Evolutionary conservation across 306 rosid species (phyloP).

Genomic region (Prunus mira): DNA sequence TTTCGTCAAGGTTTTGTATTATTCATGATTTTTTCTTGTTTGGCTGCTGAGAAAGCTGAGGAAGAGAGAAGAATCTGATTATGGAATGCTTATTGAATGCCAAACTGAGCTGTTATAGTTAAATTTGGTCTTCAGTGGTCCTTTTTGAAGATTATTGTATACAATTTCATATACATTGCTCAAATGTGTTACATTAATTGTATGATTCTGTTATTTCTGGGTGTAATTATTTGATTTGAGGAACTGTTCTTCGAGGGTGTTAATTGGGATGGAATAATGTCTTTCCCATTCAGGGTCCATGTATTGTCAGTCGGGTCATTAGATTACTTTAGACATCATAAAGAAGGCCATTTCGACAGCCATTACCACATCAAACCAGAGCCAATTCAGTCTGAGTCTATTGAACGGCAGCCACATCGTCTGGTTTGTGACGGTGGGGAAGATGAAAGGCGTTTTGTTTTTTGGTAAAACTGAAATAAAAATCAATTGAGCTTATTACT

Average conservation of each 20-base stretch:
- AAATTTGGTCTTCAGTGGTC: neutral
- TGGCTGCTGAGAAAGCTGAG: slow-evolving; percentile 1
- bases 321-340: slow-evolving; percentile 47
- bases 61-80: neutral
- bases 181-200: neutral
- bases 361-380: neutral
- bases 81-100: neutral
- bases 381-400: no score
- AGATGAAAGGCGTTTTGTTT: no score
- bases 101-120: neutral
- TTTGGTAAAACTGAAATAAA: no score
- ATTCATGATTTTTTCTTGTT: neutral
- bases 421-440: no score
- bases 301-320: slow-evolving; percentile 17
- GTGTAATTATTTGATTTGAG: neutral
- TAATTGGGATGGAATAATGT: no score
- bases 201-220: neutral
- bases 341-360: slow-evolving; percentile 24
- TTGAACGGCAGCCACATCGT: no score
- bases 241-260: neutral
- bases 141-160: neutral
- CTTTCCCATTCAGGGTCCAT: neutral
- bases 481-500: no score
- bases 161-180: neutral
- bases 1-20: no score